Percentiles rank a stretch among this genome's conserved stretches.
Conservation (phyloP, 2,329 filamentous ascomycete species). For the Neofusicoccum sp. region DNA sequence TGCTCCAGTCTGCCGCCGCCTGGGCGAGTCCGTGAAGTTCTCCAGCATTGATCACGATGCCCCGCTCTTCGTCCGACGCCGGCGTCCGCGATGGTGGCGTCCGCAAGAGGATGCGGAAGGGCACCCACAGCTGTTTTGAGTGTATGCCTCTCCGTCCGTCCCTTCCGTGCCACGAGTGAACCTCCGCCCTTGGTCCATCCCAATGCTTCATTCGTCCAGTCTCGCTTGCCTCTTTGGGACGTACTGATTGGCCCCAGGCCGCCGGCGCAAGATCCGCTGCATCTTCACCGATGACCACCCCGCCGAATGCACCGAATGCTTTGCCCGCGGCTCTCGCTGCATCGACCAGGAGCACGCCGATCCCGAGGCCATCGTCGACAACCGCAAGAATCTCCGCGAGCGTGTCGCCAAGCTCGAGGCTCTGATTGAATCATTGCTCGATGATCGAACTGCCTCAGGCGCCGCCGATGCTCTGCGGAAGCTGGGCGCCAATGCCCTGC, state of each 20-base stretch:
- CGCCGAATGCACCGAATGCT: constrained; percentile 46
- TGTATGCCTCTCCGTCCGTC: constrained; percentile 30
- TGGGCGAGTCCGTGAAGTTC: not conserved
- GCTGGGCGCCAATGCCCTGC: not conserved
- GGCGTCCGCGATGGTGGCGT: constrained; percentile 24
- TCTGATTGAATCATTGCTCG: constrained; percentile 38
- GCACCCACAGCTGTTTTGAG: constrained; percentile 46
- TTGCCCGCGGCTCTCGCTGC: constrained; percentile 45
- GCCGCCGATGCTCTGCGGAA: constrained; percentile 25
- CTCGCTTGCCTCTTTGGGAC: constrained; percentile 3
- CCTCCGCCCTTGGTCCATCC: not conserved
- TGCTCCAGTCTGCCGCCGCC: not conserved
- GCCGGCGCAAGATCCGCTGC: constrained; percentile 52
- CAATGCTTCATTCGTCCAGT: not conserved
- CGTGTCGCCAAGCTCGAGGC: constrained; percentile 43
- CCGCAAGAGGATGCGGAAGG: constrained; percentile 45
- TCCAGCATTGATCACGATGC: not conserved
- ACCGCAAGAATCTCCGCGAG: constrained; percentile 44
- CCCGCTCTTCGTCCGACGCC: constrained; percentile 15
- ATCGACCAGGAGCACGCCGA: constrained; percentile 46
- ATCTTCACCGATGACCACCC: constrained; percentile 42
- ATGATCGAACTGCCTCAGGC: constrained; percentile 28
- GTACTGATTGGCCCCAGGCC: constrained; percentile 32
- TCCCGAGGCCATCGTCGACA: constrained; percentile 40
- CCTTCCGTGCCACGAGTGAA: not conserved